These are phyloP conservation scores for Piper betle DNA, from an alignment of 164 flowering plant species.

Conservation along the genomic window DNA sequence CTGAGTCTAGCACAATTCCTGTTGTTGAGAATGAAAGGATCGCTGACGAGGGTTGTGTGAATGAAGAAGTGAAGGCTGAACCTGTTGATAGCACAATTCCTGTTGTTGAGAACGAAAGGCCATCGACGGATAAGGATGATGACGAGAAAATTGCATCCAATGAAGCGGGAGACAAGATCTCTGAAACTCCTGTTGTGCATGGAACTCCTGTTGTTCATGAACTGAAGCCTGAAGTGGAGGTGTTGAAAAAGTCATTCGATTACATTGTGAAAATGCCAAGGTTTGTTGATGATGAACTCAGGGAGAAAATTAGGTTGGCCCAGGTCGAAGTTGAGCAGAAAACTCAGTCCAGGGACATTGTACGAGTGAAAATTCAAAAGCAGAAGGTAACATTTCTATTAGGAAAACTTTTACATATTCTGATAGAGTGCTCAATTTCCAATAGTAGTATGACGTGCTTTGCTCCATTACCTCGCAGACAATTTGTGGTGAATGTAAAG, in stretches of 20 bases:
- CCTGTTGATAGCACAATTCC: slow-evolving; percentile 1
- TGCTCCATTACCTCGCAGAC: slow-evolving; percentile 7
- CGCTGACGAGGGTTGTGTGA: slow-evolving; percentile 1
- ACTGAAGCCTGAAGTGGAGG: slow-evolving; percentile 20
- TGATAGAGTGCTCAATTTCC: not conserved
- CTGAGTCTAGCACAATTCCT: not conserved
- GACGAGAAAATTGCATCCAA: not conserved
- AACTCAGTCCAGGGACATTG: slow-evolving; percentile 50
- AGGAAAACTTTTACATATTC: not conserved
- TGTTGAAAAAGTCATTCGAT: slow-evolving; percentile 30
- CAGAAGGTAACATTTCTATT: slow-evolving; percentile 27
- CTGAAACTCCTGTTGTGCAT: slow-evolving; percentile 15
- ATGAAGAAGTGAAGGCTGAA: slow-evolving; percentile 2
- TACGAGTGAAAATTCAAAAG: slow-evolving; percentile 30
- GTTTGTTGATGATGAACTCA: slow-evolving; percentile 43
- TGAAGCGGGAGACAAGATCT: slow-evolving; percentile 10
- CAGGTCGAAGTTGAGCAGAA: slow-evolving; percentile 46
- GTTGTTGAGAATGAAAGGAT: not conserved
- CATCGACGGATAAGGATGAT: not conserved
- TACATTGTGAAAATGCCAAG: slow-evolving; percentile 50
- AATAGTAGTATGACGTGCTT: not conserved
- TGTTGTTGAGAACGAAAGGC: slow-evolving; percentile 10
- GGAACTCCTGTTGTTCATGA: slow-evolving; percentile 16
- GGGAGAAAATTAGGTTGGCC: slow-evolving; percentile 39
- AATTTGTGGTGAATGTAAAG: slow-evolving; percentile 13